Evolutionary conservation across 2,329 filamentous ascomycete genomes (phyloP).

Genomic region (Hirsutella thompsonii): DNA sequence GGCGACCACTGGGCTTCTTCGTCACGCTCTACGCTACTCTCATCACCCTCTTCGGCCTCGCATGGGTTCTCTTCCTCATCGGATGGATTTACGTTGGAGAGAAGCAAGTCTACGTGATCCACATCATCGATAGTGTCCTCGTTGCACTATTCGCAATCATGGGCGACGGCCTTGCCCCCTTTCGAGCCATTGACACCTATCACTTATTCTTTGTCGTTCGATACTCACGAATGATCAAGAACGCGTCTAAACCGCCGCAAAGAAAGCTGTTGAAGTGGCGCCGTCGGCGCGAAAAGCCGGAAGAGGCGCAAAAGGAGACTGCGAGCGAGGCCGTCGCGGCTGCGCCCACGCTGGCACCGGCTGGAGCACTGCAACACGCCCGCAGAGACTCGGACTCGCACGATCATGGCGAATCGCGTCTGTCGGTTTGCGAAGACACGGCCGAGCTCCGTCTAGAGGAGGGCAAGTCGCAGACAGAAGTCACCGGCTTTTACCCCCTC

Average conservation of each 20-base stretch:
- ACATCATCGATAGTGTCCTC: constrained; percentile 58
- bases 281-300: background rate
- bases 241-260: constrained; percentile 12
- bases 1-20: constrained; percentile 65
- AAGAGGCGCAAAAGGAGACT: background rate
- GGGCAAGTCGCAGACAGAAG: constrained; percentile 20
- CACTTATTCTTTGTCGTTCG: constrained; percentile 75
- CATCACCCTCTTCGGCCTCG: constrained; percentile 73
- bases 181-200: constrained; percentile 71
- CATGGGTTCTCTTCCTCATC: constrained; percentile 86
- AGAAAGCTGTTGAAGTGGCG: background rate
- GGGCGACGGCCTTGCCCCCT: constrained; percentile 59
- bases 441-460: constrained; percentile 23
- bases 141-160: constrained; percentile 60
- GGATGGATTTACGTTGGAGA: constrained; percentile 77
- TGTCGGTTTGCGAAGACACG: constrained; percentile 7
- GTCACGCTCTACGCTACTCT: constrained; percentile 73
- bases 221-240: constrained; percentile 34
- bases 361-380: background rate
- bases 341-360: background rate
- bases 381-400: background rate
- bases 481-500: constrained; percentile 47
- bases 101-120: constrained; percentile 54
- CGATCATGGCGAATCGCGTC: background rate
- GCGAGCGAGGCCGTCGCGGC: background rate